phyloP scores from a whole-genome alignment of 192 early-diverging fungal species.

The Mortierella hygrophila region DNA sequence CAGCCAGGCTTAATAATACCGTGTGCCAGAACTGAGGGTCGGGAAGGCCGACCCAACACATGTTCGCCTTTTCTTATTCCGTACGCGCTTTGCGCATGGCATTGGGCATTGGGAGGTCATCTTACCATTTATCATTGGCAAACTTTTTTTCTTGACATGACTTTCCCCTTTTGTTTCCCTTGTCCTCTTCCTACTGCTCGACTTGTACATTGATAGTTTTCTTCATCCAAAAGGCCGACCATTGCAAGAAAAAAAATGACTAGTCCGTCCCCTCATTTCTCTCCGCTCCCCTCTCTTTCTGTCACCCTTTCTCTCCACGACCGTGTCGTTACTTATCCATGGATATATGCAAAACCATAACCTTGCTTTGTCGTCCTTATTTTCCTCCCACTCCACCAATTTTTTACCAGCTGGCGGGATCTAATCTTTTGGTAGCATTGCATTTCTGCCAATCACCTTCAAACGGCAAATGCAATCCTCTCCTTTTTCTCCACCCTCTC shows the following conservation, averaged over 20 bases:
- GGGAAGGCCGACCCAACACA: not conserved
- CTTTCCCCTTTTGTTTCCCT: not conserved
- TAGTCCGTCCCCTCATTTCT: not conserved
- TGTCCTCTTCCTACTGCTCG: no score
- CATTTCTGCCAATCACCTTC: not conserved
- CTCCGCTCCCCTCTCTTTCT: not conserved
- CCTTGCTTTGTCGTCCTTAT: not conserved
- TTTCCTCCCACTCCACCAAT: not conserved
- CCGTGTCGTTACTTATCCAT: not conserved
- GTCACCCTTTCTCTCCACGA: not conserved
- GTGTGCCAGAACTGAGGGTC: not conserved
- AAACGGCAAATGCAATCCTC: not conserved
- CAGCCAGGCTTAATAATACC: not conserved
- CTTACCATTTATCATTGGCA: not conserved
- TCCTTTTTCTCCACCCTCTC: not conserved
- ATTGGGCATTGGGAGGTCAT: not conserved
- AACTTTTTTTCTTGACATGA: not conserved
- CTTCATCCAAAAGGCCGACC: not conserved
- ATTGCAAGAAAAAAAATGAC: not conserved
- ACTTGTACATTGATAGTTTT: not conserved
- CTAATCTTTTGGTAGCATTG: not conserved
- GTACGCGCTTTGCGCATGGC: not conserved
- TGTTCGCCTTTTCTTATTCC: not conserved
- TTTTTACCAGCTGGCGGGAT: conserved; percentile 30
- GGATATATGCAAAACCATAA: not conserved